A percentile compares a stretch with the other conserved stretches of the same genome.
phyloP scores from a whole-genome alignment of 768 basidiomycete species.

The Mycena rebaudengoi region DNA sequence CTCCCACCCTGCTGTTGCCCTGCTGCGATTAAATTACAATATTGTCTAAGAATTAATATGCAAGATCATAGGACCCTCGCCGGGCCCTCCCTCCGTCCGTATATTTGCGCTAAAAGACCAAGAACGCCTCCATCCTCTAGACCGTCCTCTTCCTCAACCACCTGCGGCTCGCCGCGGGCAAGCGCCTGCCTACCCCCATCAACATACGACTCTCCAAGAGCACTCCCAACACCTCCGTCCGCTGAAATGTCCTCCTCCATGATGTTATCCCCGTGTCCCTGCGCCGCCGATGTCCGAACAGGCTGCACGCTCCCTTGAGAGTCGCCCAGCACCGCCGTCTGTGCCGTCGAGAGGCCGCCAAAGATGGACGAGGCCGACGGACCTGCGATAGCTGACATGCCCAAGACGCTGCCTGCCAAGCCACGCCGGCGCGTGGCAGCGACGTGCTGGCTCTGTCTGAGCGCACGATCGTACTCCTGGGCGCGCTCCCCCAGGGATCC shows the following conservation, averaged over 20 bases:
- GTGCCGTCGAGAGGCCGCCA: conserved; percentile 62
- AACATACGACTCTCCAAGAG: conserved; percentile 79
- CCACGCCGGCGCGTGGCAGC: conserved; percentile 58
- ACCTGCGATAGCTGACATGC: conserved; percentile 55
- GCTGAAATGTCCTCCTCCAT: conserved; percentile 56
- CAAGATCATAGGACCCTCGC: conserved; percentile 48
- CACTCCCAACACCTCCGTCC: conserved; percentile 68
- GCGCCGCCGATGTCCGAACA: conserved; percentile 16
- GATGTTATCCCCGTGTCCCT: conserved; percentile 30
- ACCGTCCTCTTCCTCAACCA: conserved; percentile 69
- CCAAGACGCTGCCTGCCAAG: conserved; percentile 55
- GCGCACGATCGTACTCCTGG: conserved; percentile 80
- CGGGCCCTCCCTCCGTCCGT: conserved; percentile 66
- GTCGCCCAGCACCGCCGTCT: conserved; percentile 79
- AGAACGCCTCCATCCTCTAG: conserved; percentile 86
- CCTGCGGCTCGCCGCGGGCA: conserved; percentile 51
- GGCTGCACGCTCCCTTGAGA: conserved; percentile 66
- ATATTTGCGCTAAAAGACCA: conserved; percentile 88
- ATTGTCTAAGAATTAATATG: not conserved
- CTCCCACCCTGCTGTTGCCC: too few relatives aligned
- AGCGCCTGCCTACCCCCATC: conserved; percentile 63
- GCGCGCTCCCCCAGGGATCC: conserved; percentile 57
- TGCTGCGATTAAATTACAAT: conserved; percentile 6
- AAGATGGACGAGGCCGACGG: conserved; percentile 55
- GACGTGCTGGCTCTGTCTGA: conserved; percentile 73